Evolutionary conservation across 2,329 filamentous ascomycete genomes (phyloP), one percentile per base, ranked within the genome.

Genomic region (Arachnomyces sp.): DNA sequence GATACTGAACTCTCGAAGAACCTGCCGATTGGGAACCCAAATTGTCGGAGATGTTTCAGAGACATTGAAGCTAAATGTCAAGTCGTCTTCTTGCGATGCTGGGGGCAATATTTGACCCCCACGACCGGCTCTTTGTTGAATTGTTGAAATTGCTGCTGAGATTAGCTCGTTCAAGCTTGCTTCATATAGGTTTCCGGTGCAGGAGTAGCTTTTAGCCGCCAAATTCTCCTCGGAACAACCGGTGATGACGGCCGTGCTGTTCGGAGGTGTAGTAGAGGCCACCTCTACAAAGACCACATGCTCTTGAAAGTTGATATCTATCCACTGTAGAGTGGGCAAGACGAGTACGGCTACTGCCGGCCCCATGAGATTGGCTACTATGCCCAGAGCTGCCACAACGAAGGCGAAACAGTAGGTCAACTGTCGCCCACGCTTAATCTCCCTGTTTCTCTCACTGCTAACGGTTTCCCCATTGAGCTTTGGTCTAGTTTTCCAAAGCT

Each of bases 281-380:
- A n/a, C n/a, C n/a, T 13, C 14, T n/a, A 42, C 39, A 15, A 39
- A 25, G 4, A n/a, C 12, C 25, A 41, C 29, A n/a, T 38, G 37
- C 17, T 17, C 18, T 17, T 34, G 47, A 25, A 25, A 28, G 14
- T 36, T 33, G 11, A 12, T 16, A 7, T 50, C 41, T 8, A 52
- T 28, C 50, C 49, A 56, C 25, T 52, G 46, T 29, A 56, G 34
- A n/a, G 44, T 49, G 2, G 53, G 55, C 2, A 58, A 39, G 5
- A 52, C 48, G 6, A 58, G 38, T 1, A 57, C 53, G 9, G 55
- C 54, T 9, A 48, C 49, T 4, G 53, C 50, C 7, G 57, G 55
- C 8, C 56, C 56, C 53, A 59, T 60, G 3, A 60, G 40, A 30
- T 57, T 60, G 37, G 50, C 52, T 1, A 57, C 25, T 7, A 49